Base-by-base conservation (phyloP, 768 basidiomycete genomes). In the Calvatia gigantea region DNA sequence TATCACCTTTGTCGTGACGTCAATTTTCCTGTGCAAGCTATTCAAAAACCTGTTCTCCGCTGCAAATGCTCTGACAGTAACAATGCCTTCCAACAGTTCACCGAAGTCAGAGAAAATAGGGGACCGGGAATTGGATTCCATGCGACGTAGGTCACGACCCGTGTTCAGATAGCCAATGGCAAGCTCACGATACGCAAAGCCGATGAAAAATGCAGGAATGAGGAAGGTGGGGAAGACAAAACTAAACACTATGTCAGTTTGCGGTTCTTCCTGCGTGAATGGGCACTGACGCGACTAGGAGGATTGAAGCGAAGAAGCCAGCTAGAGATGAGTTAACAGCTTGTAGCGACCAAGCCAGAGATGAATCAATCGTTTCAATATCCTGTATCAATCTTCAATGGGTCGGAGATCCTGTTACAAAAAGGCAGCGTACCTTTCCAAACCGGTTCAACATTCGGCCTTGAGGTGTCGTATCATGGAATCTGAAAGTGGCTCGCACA, bases 1-100 rank as follows among this genome's bases (percentile, higher is more conserved):
- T 21, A 21, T 23, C 54, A 87, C 88, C 82, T 86, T 83, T 9
- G 83, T 92, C n/a, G 87, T 92, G 47, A 77, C 70, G 58, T 93
- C 88, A 28, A 94, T 79, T 66, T 90, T 91, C 1, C 61, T 60
- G 64, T 91, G 89, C 3, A 95, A 71, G 56, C 79, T 80, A 51
- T 89, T 80, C 61, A 94, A 72, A 77, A 98, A 96, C 4, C 82
- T 73, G 37, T 73, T 72, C 65, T 96, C 93, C 0, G 85, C 87
- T 0, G 89, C 86, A 72, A 96, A 98, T 0, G 94, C 94, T 54
- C 94, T 82, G 38, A 96, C 89, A 4, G 93, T 94, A n/a, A 94
- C 89, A 42, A 95, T 90, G 21, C 93, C 93, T 49, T 94, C 89
- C 17, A 96, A 69, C 8, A 94, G 70, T 64, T 93, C 91, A 11